These are phyloP conservation scores for Phytopythium delawarense DNA, from an alignment of 352 stramenopile genomes.

Conservation along the genomic window DNA sequence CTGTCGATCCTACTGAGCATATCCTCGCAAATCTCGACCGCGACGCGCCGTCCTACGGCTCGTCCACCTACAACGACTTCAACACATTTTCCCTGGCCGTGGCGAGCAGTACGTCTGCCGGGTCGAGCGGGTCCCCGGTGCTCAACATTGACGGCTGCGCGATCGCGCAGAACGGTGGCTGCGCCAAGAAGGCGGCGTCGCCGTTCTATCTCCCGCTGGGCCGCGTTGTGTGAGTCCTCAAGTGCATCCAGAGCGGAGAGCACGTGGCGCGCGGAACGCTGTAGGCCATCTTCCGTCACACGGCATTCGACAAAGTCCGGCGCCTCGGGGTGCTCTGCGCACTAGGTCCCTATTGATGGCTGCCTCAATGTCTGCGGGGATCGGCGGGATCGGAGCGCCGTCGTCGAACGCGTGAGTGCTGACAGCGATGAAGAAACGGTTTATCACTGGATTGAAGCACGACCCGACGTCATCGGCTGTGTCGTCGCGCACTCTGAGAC, in stretches of 20 bases:
- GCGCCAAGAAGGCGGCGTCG: constrained; percentile 81
- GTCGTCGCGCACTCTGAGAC: constrained; percentile 60
- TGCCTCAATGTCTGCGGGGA: constrained; percentile 55
- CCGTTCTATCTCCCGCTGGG: constrained; percentile 90
- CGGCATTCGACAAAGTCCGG: constrained; percentile 88
- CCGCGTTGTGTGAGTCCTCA: constrained; percentile 76
- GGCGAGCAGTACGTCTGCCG: constrained; percentile 83
- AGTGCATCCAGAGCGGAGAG: constrained; percentile 51
- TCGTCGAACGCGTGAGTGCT: constrained; percentile 52
- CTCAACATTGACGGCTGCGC: constrained; percentile 85
- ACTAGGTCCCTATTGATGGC: constrained; percentile 57
- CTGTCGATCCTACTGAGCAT: constrained; percentile 87
- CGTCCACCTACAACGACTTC: constrained; percentile 88
- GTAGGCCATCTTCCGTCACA: constrained; percentile 88
- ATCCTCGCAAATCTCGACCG: constrained; percentile 89
- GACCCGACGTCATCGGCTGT: constrained; percentile 46
- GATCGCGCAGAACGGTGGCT: constrained; percentile 90
- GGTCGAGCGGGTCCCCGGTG: constrained; percentile 87
- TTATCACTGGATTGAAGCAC: constrained; percentile 73
- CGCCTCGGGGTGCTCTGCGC: constrained; percentile 66
- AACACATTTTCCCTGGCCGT: constrained; percentile 92
- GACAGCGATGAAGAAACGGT: constrained; percentile 68
- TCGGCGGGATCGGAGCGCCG: constrained; percentile 33
- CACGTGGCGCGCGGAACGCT: constrained; percentile 72
- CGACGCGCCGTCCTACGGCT: constrained; percentile 86